Evolutionary conservation across 805 yeast genomes (phyloP), one percentile per base, ranked within the genome.

Genomic region (Yueomyces sp.): DNA sequence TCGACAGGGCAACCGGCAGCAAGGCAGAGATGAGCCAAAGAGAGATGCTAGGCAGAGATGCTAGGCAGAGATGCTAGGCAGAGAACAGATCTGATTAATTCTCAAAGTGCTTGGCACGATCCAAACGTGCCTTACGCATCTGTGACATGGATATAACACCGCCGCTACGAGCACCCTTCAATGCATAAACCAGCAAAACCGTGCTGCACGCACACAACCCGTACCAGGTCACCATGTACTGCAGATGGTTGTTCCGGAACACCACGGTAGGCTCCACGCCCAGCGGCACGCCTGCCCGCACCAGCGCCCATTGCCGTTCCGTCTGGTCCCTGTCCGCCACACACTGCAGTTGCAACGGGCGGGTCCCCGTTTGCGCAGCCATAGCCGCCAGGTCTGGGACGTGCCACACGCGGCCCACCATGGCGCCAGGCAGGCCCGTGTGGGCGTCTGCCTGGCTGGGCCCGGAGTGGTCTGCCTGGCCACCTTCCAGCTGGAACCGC

Each of bases 141-240:
- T 57, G 54, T 3, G 50, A 48, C 33, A 53, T 63, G 3, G 64
- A 53, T 1, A 60, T 42, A 7, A 60, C 63, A 6, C 52, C 47
- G 26, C 62, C 61, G 3, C 46, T 47, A 45, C 51, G 53, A 40
- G 45, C 44, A 55, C 74, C 76, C 48, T 63, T 68, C 45, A 79
- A 51, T 26, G 79, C 73, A 31, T 73, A 56, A 29, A 70, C 51
- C 33, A 92, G 69, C 63, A 86, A 73, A 33, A 81, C 75, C 0
- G 87, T 53, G 36, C 95, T 81, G 36, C 85, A 74, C 37, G 83
- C 53, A 2, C 87, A 77, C 38, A 90, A 72, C 0, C 96, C 95
- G 60, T 85, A 90, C 98, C 98, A 92, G 0, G 98, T 92, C 26
- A 86, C 77, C 55, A 92, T 66, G 60, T 92, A 92, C 60, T 90